Percentiles rank a stretch among this genome's conserved stretches.
These are phyloP conservation scores for Xylaria castorea DNA, from an alignment of 495 filamentous ascomycete species.

Conservation along the genomic window DNA sequence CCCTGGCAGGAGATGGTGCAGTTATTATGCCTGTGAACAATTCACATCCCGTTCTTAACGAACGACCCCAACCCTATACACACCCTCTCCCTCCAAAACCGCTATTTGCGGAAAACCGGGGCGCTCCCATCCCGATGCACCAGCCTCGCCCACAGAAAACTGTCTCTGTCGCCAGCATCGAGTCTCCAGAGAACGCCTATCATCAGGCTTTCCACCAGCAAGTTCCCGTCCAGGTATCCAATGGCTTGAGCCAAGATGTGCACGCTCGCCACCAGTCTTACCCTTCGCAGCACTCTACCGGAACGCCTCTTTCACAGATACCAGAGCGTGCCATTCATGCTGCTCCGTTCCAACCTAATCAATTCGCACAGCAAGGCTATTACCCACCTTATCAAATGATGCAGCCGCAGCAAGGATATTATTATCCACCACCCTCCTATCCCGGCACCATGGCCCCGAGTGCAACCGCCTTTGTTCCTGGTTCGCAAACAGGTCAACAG, in stretches of 20 bases:
- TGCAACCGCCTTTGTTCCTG: constrained; percentile 65
- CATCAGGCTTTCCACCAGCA: constrained; percentile 94
- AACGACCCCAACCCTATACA: constrained; percentile 60
- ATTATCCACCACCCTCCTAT: constrained; percentile 63
- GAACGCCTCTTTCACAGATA: constrained; percentile 93
- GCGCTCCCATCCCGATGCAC: constrained; percentile 83
- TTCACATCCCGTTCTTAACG: constrained; percentile 51
- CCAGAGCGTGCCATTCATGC: constrained; percentile 95
- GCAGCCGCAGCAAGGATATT: constrained; percentile 62
- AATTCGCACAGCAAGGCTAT: constrained; percentile 67
- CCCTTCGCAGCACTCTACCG: constrained; percentile 74
- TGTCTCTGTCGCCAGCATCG: constrained; percentile 93
- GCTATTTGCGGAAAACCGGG: constrained; percentile 77
- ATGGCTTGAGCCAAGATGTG: constrained; percentile 61
- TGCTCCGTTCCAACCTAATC: constrained; percentile 84
- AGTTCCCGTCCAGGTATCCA: constrained; percentile 73
- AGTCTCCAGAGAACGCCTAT: constrained; percentile 81
- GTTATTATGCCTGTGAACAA: constrained; percentile 25
- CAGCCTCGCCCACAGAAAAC: constrained; percentile 95
- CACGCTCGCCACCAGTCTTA: constrained; percentile 77
- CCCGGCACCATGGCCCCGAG: constrained; percentile 59
- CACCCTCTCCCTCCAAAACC: constrained; percentile 73
- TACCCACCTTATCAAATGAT: constrained; percentile 63
- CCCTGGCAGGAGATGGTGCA: constrained; percentile 36
- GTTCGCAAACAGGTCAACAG: constrained; percentile 58